Evolutionary conservation across 257 asterid genomes (phyloP).

Genomic region (Prunella vulgaris): DNA sequence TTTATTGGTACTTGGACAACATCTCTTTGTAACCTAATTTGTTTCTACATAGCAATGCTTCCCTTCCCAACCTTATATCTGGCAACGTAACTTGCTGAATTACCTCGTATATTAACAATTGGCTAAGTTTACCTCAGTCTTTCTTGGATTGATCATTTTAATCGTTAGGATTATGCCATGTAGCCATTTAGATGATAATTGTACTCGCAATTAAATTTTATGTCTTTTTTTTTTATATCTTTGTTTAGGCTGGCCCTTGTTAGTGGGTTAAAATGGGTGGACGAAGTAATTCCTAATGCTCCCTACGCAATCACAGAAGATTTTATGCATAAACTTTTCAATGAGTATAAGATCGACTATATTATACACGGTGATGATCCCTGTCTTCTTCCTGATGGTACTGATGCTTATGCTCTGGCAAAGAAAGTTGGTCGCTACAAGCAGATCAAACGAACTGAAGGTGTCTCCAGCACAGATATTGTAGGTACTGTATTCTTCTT

Average conservation of each 20-base stretch:
- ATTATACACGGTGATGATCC: conserved; percentile 97
- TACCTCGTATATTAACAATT: background rate
- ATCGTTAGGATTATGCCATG: background rate
- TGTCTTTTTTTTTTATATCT: no score
- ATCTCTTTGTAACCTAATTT: no score
- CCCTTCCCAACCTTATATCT: no score
- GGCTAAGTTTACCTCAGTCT: no score
- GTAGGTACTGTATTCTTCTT: conserved; percentile 71
- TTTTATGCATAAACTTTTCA: conserved; percentile 78
- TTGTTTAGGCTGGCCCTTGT: conserved; percentile 76
- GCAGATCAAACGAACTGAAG: conserved; percentile 97
- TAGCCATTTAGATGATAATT: conserved; percentile 11
- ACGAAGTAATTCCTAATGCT: conserved; percentile 86
- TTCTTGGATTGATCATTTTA: background rate
- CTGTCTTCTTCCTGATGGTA: conserved; percentile 92
- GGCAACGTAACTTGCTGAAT: background rate
- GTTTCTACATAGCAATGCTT: no score
- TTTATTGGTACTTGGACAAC: no score
- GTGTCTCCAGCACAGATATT: conserved; percentile 97
- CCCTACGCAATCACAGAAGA: conserved; percentile 91
- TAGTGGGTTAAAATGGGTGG: conserved; percentile 96
- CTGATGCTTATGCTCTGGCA: conserved; percentile 93
- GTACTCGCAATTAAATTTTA: conserved; percentile 26
- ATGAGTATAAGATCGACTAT: conserved; percentile 82
- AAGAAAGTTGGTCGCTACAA: conserved; percentile 93